Base-by-base conservation (phyloP, 345 rosid genomes). In the Brassica napus region DNA sequence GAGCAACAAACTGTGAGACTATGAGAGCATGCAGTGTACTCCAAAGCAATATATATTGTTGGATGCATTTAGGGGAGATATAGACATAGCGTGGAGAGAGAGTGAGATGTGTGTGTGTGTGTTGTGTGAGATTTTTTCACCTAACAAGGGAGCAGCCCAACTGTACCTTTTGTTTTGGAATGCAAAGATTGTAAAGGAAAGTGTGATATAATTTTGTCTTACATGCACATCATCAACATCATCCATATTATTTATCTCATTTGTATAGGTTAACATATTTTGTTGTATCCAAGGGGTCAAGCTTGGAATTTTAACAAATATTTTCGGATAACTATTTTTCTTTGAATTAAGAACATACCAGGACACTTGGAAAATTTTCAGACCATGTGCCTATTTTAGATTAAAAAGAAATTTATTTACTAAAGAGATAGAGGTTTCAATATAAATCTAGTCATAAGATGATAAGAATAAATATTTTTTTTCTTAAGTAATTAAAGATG, bases 91-190 rank as follows among this genome's bases (percentile, higher is more conserved):
- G 75, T 37, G 21, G 75, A 75, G 65, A 75, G 71, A 58, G 61
- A 64, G 80, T 59, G 74, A 73, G 42, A 59, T 70, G 72, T 71
- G 49, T 14, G 55, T 16, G 18, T 49, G 35, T 55, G 68, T 54
- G 55, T 49, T 79, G 65, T 72, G 65, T 80, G 70, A 42, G 68
- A 11, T 8, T 75, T 42, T 80, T 81, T 75, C 77, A 81, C 80
- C 83, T 76, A 75, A 71, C 76, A 65, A 81, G 92, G 92, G 88
- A 75, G 88, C 93, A 86, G 66, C 80, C 66, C 73, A 65, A 79
- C 88, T 83, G 84, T 84, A 78, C 72, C 44, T 77, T 81, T 63
- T 65, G 80, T 75, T 75, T 77, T 80, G 79, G 81, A 78, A 65
- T 79, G 68, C 63, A 81, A 80, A 85, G 73, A 77, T 71, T 71